Base-by-base conservation (phyloP, 768 basidiomycete genomes). In the Russula sp. region DNA sequence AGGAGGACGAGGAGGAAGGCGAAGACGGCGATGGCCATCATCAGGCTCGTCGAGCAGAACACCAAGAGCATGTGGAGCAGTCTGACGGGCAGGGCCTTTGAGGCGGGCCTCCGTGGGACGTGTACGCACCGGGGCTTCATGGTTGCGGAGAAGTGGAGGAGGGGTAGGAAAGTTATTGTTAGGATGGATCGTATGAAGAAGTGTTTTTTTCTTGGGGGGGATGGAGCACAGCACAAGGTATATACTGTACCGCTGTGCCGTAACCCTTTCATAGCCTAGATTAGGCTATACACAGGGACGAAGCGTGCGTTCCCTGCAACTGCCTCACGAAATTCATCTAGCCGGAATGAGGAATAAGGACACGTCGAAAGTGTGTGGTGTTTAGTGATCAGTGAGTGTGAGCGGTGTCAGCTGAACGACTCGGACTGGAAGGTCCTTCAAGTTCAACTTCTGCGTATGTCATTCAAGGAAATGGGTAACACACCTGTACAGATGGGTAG, bases 401-500 rank as follows among this genome's bases (percentile, higher is more conserved):
- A 64, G 58, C 63, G 32, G 63, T 60, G 63, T 47, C 32, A 45
- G 51, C 42, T 58, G 48, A 44, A 55, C 22, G 22, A 2, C 27
- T 27, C 27, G 5, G 39, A 27, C 57, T n/a, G 35, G 57, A 54
- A 55, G 63, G 57, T 64, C 63, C 63, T 64, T 27, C 2, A 27
- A 27, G 27, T 27, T n/a, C n/a, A n/a, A n/a, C n/a, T 64, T 63
- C 35, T 47, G 57, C 34, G 13, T 18, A 42, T 48, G 39, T 59
- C 58, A 52, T 40, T 47, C 53, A 51, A 14, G 47, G 39, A 60
- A 50, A 64, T 64, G 58, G 60, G 60, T 48, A 64, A 64, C 63
- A 64, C 60, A 59, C 63, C 54, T 54, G 53, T 64, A 64, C 63
- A 55, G 63, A 60, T 64, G 31, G 58, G 48, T 60, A 54, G 37